Conservation (phyloP, 2,329 filamentous ascomycete species). For the Penicillium sp. region DNA sequence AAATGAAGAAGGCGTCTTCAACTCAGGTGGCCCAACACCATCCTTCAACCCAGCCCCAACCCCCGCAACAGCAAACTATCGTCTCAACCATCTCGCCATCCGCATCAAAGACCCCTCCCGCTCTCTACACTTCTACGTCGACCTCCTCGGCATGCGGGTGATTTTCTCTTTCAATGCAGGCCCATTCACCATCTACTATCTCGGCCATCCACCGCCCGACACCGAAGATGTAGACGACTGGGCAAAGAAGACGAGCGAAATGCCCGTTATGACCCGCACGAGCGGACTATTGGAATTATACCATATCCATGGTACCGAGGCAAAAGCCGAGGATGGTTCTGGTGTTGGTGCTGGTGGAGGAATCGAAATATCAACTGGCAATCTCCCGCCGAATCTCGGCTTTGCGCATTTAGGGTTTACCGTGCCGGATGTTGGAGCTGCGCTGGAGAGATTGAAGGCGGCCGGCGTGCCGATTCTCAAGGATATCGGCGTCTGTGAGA, state of each 20-base stretch:
- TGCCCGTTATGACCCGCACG: slow-evolving; percentile 33
- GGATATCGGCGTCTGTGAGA: slow-evolving; percentile 35
- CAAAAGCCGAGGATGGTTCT: background rate
- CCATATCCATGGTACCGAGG: slow-evolving; percentile 43
- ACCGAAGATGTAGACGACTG: slow-evolving; percentile 34
- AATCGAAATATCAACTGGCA: slow-evolving; percentile 31
- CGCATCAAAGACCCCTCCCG: slow-evolving; percentile 39
- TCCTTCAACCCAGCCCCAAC: slow-evolving; percentile 32
- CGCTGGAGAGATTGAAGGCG: slow-evolving; percentile 34
- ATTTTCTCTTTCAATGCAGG: slow-evolving; percentile 46
- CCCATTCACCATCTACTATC: slow-evolving; percentile 47
- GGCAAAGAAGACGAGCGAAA: slow-evolving; percentile 32
- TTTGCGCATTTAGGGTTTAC: slow-evolving; percentile 46
- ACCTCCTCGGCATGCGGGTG: slow-evolving; percentile 45
- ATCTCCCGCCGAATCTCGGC: slow-evolving; percentile 39
- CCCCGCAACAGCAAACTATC: slow-evolving; percentile 36
- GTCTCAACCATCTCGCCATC: slow-evolving; percentile 45
- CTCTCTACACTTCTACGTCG: slow-evolving; percentile 43
- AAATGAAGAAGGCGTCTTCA: slow-evolving; percentile 34
- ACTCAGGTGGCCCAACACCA: slow-evolving; percentile 35
- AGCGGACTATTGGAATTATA: slow-evolving; percentile 43
- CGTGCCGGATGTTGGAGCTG: slow-evolving; percentile 39
- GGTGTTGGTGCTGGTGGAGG: slow-evolving; percentile 19
- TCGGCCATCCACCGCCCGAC: slow-evolving; percentile 40
- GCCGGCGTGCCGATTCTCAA: slow-evolving; percentile 40